Evolutionary conservation across 2,329 filamentous ascomycete genomes (phyloP), one percentile per base, ranked within the genome.

Genomic region (Talaromyces sp.): DNA sequence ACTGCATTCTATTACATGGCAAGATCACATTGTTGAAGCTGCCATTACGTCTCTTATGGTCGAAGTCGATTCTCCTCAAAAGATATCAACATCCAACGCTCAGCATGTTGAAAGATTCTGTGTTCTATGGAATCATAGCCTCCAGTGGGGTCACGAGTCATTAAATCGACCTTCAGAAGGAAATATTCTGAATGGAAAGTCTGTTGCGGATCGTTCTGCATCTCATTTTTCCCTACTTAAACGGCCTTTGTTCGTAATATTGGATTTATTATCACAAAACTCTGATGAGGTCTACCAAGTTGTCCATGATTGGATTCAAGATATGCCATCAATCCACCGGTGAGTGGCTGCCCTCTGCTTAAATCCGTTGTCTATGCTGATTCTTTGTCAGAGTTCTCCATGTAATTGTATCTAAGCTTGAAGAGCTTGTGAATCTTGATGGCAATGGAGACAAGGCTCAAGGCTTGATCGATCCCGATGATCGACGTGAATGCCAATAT

Each of bases 221-320:
- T 79, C 78, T 60, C 73, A 77, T 58, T 73, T 80, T 84, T 69
- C 84, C 77, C 89, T 97, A 80, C 82, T 98, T 47, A 89, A 89
- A 6, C 87, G 92, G 59, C 94, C 94, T 1, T 77, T 97, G 19
- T 90, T 97, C 68, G 79, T 96, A 11, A 84, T 96, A 68, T 81
- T 98, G 31, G 94, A 98, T 76, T 85, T 89, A 1, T 81, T 98
- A 1, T 78, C 86, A 19, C 89, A 93, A 65, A 88, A 92, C 66
- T 84, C 86, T 22, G 89, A 88, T 2, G 90, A 93, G 70, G 80
- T 90, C 14, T 92, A 89, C 67, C 89, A 92, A 77, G 89, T 90
- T 31, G 87, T 92, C 45, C 90, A 89, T 70, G 88, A 86, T 58
- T 97, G 94, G 93, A 82, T 98, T 3, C 89, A 90, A 56, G 77